phyloP scores from a whole-genome alignment of 2,329 filamentous ascomycete species.

The Paecilomyces sp. region DNA sequence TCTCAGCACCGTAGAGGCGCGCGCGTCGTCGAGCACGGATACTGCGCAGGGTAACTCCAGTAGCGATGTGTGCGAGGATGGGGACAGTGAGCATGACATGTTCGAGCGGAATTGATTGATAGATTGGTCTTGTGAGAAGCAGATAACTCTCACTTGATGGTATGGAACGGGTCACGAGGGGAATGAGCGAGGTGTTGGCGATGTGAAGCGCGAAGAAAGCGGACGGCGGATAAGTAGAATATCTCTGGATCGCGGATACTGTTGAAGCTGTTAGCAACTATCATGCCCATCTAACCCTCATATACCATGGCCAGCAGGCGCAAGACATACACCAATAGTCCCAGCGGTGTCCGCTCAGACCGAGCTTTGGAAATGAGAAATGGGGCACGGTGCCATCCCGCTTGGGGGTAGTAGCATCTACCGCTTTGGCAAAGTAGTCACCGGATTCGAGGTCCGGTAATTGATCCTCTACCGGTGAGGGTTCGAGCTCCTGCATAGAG shows the following conservation, averaged over 20 bases:
- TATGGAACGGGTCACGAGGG: conserved; percentile 65
- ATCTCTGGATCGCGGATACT: conserved; percentile 75
- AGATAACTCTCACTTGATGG: conserved; percentile 74
- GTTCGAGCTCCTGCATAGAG: conserved; percentile 72
- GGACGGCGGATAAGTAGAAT: conserved; percentile 79
- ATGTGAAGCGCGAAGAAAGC: conserved; percentile 72
- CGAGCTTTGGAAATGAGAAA: conserved; percentile 26
- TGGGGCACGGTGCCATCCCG: conserved; percentile 6
- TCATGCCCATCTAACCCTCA: background rate
- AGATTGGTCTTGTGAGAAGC: conserved; percentile 83
- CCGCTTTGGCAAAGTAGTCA: conserved; percentile 33
- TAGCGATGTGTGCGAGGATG: conserved; percentile 65
- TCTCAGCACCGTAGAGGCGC: conserved; percentile 65
- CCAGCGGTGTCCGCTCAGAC: conserved; percentile 62
- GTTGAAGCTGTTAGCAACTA: background rate
- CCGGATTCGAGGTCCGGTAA: conserved; percentile 43
- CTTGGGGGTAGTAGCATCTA: conserved; percentile 7
- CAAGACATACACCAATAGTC: conserved; percentile 64
- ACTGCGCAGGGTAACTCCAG: conserved; percentile 70
- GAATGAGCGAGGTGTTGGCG: conserved; percentile 74
- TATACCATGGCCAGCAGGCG: background rate
- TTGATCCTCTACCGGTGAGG: conserved; percentile 64
- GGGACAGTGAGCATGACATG: conserved; percentile 72
- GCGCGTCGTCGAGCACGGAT: conserved; percentile 66
- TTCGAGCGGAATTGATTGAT: conserved; percentile 76